Evolutionary conservation across 2,329 filamentous ascomycete genomes (phyloP).

Genomic region (Bipolaris oryzae): DNA sequence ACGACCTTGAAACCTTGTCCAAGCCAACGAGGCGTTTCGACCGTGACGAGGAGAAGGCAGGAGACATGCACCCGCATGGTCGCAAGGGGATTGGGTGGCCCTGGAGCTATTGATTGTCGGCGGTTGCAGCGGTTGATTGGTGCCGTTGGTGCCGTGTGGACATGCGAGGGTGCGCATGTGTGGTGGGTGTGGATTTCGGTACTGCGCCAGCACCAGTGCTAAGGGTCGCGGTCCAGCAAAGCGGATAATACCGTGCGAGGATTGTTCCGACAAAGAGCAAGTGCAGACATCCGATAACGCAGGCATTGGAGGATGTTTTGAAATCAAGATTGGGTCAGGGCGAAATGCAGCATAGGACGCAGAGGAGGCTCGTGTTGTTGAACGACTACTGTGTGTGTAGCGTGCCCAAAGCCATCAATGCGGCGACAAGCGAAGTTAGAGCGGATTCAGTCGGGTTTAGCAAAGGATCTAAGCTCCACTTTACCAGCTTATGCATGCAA

Average conservation of each 20-base stretch:
- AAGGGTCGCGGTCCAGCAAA: conserved; percentile 10
- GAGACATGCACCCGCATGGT: conserved; percentile 11
- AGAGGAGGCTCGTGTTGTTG: conserved; percentile 16
- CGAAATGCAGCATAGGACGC: conserved; percentile 15
- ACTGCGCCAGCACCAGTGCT: neutral
- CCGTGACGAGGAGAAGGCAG: conserved; percentile 4
- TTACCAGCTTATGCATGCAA: conserved; percentile 32
- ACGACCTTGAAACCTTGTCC: conserved; percentile 11
- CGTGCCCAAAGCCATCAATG: conserved; percentile 17
- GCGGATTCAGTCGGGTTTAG: conserved; percentile 22
- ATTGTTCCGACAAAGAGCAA: neutral
- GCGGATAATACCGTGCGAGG: conserved; percentile 23
- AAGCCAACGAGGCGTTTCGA: conserved; percentile 14
- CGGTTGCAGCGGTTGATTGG: conserved; percentile 20
- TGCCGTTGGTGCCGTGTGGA: conserved; percentile 6
- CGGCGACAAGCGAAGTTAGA: conserved; percentile 19
- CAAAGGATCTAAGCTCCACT: conserved; percentile 29
- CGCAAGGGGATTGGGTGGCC: neutral
- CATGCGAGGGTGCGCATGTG: neutral
- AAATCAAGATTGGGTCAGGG: conserved; percentile 7
- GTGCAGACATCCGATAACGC: conserved; percentile 7
- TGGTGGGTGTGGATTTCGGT: conserved; percentile 7
- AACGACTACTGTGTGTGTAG: conserved; percentile 20
- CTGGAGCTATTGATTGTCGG: conserved; percentile 12
- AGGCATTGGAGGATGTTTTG: neutral